Percentiles rank a stretch among this genome's conserved stretches.
These are phyloP conservation scores for Scenedesmus sp. DNA, from an alignment of 163 green algal species.

Conservation along the genomic window DNA sequence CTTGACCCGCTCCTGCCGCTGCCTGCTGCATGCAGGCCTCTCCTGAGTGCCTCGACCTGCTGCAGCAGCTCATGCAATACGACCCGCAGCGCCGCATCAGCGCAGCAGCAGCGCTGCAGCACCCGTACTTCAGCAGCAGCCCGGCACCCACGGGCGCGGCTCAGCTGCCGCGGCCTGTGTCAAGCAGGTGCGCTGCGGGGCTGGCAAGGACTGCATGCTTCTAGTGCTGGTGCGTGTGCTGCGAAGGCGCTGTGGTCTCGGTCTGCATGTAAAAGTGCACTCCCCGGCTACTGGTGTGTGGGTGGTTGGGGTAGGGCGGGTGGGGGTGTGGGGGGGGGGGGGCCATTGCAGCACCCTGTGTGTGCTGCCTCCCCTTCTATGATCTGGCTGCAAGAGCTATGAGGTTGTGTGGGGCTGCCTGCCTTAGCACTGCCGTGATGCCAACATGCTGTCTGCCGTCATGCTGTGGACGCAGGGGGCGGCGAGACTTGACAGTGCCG, in stretches of 20 bases:
- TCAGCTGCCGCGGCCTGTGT: slow-evolving; percentile 20
- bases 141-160: neutral
- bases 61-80: slow-evolving; percentile 82
- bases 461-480: slow-evolving; percentile 1
- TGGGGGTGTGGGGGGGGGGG: too few species aligned
- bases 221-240: neutral
- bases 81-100: slow-evolving; percentile 78
- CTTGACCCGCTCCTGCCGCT: neutral
- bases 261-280: too few species aligned
- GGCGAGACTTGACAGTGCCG: slow-evolving; percentile 7
- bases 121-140: slow-evolving; percentile 68
- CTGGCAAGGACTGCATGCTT: neutral
- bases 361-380: too few species aligned
- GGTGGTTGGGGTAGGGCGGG: too few species aligned
- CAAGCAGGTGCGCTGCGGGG: neutral
- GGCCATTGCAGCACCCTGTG: too few species aligned
- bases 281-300: too few species aligned
- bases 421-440: neutral
- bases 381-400: neutral
- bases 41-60: slow-evolving; percentile 85
- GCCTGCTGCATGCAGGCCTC: slow-evolving; percentile 64
- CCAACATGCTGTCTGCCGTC: neutral
- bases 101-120: slow-evolving; percentile 58
- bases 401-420: neutral
- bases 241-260: too few species aligned